A percentile compares a stretch with the other conserved stretches of the same genome.
Conservation (phyloP, 139 green algal genomes). For the Desmodesmus armatus region DNA sequence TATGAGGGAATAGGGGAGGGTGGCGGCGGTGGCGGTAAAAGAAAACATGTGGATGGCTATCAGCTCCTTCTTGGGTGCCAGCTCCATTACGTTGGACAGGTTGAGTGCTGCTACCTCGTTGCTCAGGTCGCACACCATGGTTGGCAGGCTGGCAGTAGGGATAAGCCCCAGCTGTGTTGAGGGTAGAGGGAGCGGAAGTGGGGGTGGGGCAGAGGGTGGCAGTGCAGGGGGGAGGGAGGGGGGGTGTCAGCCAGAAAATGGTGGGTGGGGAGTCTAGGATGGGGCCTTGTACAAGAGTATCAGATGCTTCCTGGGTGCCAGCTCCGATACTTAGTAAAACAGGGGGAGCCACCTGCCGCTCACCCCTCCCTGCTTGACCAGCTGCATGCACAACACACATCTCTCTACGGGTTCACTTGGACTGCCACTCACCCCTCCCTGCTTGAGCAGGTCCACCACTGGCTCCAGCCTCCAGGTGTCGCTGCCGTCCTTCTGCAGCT, state of each 20-base stretch:
- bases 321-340: constrained; percentile 80
- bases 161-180: constrained; percentile 87
- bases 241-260: too few relatives aligned
- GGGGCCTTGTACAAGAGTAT: too few relatives aligned
- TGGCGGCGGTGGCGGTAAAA: too few relatives aligned
- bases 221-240: neutral
- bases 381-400: too few relatives aligned
- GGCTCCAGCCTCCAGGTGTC: constrained; percentile 82
- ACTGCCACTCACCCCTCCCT: constrained; percentile 62
- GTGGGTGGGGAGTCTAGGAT: too few relatives aligned
- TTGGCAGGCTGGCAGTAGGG: constrained; percentile 85
- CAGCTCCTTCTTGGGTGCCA: constrained; percentile 78
- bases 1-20: neutral
- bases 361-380: too few relatives aligned
- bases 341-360: too few relatives aligned
- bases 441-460: constrained; percentile 64
- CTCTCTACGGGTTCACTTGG: too few relatives aligned
- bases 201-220: too few relatives aligned
- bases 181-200: too few relatives aligned
- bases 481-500: constrained; percentile 67
- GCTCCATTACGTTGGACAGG: constrained; percentile 79
- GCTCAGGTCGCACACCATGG: constrained; percentile 83
- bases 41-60: too few relatives aligned
- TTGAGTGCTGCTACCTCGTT: constrained; percentile 71
- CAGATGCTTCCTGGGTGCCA: constrained; percentile 78